These are phyloP conservation scores for Podila epicladia DNA, from an alignment of 192 early-diverging fungal species.

Conservation along the genomic window DNA sequence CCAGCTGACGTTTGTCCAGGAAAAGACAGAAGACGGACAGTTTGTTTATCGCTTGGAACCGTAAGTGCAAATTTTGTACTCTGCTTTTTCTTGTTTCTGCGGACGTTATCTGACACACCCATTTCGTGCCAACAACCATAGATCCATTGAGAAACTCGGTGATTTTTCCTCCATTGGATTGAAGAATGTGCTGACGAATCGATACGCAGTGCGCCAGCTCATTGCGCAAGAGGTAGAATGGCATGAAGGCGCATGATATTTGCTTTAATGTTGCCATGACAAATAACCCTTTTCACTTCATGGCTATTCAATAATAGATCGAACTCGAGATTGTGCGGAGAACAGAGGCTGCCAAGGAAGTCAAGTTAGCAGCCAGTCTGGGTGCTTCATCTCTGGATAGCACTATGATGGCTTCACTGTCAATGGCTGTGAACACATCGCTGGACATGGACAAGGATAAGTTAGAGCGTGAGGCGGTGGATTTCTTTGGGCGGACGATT, in stretches of 20 bases:
- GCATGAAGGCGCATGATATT: not conserved
- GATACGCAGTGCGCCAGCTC: constrained; percentile 85
- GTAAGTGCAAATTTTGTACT: constrained; percentile 55
- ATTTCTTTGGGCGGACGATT: constrained; percentile 89
- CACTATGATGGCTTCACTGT: not conserved
- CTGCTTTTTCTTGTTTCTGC: not conserved
- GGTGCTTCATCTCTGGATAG: constrained; percentile 30
- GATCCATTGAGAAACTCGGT: constrained; percentile 59
- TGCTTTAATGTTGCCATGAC: no score
- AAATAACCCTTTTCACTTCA: no score
- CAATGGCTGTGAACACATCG: not conserved
- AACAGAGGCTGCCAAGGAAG: constrained; percentile 26
- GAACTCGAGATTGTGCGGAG: constrained; percentile 57
- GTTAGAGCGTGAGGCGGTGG: constrained; percentile 50
- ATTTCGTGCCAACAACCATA: constrained; percentile 6
- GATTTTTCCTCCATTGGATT: constrained; percentile 48
- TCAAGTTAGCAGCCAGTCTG: constrained; percentile 19
- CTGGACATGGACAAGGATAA: constrained; percentile 12
- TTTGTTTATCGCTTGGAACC: constrained; percentile 79
- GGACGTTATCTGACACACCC: not conserved
- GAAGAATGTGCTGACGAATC: constrained; percentile 61
- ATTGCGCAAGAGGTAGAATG: constrained; percentile 76
- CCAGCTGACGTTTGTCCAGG: constrained; percentile 77
- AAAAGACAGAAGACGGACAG: constrained; percentile 69
- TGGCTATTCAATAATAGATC: constrained; percentile 45